Evolutionary conservation across 768 basidiomycete species (phyloP), one percentile per base, ranked within the genome.

Genomic region (Macrolepiota albuminosa): DNA sequence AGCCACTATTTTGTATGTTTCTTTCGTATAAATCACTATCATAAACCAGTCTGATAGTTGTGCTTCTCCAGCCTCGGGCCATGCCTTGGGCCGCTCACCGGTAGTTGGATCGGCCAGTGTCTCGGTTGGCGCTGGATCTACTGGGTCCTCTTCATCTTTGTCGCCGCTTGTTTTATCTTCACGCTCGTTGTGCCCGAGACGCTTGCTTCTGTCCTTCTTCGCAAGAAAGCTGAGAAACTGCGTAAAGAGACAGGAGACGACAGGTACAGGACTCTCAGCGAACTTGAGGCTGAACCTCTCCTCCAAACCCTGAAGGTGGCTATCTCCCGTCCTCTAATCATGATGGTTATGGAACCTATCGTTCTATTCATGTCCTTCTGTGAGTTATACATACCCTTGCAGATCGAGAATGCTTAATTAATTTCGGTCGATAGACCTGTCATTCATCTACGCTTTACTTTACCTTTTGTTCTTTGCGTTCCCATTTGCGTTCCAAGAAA

Each of bases 171-270:
- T 54, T 75, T 73, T 63, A 36, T 71, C 53, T 64, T 78, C 43
- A 71, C 75, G 3, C 62, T 81, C 49, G 70, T 80, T 62, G 76
- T 81, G n/a, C 80, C 80, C 16, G 82, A 84, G 67, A 82, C 81
- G 1, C 79, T 81, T 52, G 77, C 78, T 0, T 79, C 82, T 2
- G 69, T 76, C 5, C 62, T 84, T 11, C 75, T 84, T 9, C 72
- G 72, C 6, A 65, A 70, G 29, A 79, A 80, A 54, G 82, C 81
- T 16, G 64, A 67, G 24, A 67, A 59, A 24, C 66, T 83, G 8
- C 73, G 78, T 18, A 77, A 76, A 60, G 68, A 73, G n/a, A 75
- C 73, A 3, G 75, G 63, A 26, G 50, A 61, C 39, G 50, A 54
- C 14, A 47, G 18, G 9, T 58, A 75, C 21, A 31, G 11, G 13